phyloP scores from a whole-genome alignment of 208 protist species.

The Leishmania guyanensis region DNA sequence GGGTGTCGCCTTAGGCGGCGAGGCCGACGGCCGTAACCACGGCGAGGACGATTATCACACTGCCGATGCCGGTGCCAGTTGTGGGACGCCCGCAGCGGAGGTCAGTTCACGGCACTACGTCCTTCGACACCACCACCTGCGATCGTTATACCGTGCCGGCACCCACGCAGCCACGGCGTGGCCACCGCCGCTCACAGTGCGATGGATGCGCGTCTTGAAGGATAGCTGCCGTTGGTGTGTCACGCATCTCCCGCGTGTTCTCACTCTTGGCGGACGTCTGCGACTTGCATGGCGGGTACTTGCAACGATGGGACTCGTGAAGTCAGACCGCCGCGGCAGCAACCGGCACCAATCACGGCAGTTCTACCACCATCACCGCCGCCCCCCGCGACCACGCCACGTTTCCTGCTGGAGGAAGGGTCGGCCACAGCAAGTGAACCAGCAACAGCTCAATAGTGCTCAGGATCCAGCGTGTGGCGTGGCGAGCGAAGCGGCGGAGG shows the following conservation, averaged over 20 bases:
- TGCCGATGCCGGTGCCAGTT: not conserved
- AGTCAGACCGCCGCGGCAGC: not conserved
- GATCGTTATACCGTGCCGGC: not conserved
- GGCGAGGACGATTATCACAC: not conserved
- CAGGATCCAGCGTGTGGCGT: not conserved
- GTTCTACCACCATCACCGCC: not conserved
- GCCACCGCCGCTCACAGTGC: not conserved
- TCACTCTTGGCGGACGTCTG: not conserved
- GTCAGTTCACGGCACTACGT: not conserved
- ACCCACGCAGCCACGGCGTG: not conserved
- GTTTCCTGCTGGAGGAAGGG: not conserved
- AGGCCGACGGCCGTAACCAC: no score
- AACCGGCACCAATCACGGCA: not conserved
- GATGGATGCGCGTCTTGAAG: not conserved
- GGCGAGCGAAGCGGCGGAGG: constrained; percentile 16
- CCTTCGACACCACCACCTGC: not conserved
- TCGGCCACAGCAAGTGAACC: constrained; percentile 1
- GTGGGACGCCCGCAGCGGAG: not conserved
- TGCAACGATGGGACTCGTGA: not conserved
- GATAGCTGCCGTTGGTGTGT: constrained; percentile 3
- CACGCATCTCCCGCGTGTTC: constrained; percentile 3
- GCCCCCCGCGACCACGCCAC: not conserved
- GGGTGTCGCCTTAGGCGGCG: not conserved
- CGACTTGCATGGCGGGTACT: not conserved
- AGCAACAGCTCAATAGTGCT: not conserved